A percentile compares a stretch with the other conserved stretches of the same genome.
Evolutionary conservation across 495 filamentous ascomycete genomes (phyloP).

Genomic region (Chaetomium fimeti): DNA sequence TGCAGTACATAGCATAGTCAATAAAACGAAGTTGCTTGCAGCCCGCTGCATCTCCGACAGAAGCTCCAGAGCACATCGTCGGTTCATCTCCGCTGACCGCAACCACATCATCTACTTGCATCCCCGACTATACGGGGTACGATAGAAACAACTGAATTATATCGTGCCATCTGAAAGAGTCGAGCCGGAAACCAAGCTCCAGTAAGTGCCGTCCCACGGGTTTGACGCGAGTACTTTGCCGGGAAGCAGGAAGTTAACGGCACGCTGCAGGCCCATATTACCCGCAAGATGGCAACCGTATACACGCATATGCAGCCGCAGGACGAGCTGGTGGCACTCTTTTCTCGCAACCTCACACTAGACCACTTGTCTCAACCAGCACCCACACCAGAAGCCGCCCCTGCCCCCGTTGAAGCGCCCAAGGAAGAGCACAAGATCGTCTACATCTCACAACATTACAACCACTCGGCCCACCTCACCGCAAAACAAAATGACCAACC

Average conservation of each 20-base stretch:
- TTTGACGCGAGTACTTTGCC: too few species aligned
- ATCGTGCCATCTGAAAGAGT: background rate
- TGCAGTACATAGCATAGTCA: conserved; percentile 56
- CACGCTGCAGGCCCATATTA: conserved; percentile 12
- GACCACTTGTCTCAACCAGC: conserved; percentile 34
- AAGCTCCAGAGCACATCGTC: conserved; percentile 23
- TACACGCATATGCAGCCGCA: conserved; percentile 51
- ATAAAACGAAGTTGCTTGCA: conserved; percentile 49
- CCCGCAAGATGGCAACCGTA: conserved; percentile 36
- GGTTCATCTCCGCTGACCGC: conserved; percentile 28
- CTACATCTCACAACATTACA: conserved; percentile 74
- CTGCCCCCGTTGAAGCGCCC: conserved; percentile 30
- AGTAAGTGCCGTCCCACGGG: too few species aligned
- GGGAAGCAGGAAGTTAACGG: conserved; percentile 15
- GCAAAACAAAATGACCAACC: conserved; percentile 34
- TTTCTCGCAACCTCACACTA: conserved; percentile 63
- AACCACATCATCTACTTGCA: background rate
- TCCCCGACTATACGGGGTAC: conserved; percentile 4
- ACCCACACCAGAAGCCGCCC: conserved; percentile 33
- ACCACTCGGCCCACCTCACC: conserved; percentile 63
- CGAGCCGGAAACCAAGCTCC: too few species aligned
- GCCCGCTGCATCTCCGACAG: conserved; percentile 34
- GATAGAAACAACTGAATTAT: background rate
- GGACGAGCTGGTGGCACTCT: conserved; percentile 67
- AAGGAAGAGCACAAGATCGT: conserved; percentile 44